phyloP scores from a whole-genome alignment of 495 filamentous ascomycete genomes.

The Clavariopsis aquatica region DNA sequence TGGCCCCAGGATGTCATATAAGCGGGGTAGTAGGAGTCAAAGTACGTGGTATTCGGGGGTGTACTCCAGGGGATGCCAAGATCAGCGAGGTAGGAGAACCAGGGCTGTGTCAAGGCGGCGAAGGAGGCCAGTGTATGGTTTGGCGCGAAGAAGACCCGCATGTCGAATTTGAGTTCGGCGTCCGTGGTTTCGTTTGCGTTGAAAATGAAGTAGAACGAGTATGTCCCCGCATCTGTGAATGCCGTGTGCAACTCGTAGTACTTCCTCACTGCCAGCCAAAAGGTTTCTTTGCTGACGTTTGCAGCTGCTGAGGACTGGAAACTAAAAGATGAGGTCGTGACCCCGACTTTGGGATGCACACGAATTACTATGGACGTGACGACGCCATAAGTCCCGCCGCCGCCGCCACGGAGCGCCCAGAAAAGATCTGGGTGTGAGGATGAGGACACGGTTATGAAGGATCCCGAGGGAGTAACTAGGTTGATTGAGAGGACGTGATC shows the following conservation, averaged over 20 bases:
- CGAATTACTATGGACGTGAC: conserved; percentile 12
- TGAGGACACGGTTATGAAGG: conserved; percentile 22
- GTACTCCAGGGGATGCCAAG: conserved; percentile 5
- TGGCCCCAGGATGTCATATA: conserved; percentile 18
- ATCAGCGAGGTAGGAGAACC: conserved; percentile 1
- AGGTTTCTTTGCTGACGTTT: conserved; percentile 9
- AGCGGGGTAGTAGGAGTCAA: conserved; percentile 13
- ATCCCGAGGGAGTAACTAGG: conserved; percentile 24
- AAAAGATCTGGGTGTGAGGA: conserved; percentile 23
- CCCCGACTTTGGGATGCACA: conserved; percentile 14
- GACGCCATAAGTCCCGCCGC: conserved; percentile 24
- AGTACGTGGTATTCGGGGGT: conserved; percentile 11
- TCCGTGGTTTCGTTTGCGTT: background rate
- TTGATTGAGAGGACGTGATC: conserved; percentile 11
- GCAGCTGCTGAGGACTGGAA: background rate
- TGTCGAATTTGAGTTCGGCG: conserved; percentile 11
- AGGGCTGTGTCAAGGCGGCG: conserved; percentile 8
- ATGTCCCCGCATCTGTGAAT: conserved; percentile 20
- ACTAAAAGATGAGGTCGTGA: conserved; percentile 11
- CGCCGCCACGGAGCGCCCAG: conserved; percentile 30
- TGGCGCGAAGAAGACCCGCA: conserved; percentile 19
- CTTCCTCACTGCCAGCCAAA: conserved; percentile 15
- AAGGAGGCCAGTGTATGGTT: conserved; percentile 6
- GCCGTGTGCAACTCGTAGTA: conserved; percentile 13
- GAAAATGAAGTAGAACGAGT: conserved; percentile 19